phyloP scores from a whole-genome alignment of 2,329 filamentous ascomycete species.

The Metarhizium album region DNA sequence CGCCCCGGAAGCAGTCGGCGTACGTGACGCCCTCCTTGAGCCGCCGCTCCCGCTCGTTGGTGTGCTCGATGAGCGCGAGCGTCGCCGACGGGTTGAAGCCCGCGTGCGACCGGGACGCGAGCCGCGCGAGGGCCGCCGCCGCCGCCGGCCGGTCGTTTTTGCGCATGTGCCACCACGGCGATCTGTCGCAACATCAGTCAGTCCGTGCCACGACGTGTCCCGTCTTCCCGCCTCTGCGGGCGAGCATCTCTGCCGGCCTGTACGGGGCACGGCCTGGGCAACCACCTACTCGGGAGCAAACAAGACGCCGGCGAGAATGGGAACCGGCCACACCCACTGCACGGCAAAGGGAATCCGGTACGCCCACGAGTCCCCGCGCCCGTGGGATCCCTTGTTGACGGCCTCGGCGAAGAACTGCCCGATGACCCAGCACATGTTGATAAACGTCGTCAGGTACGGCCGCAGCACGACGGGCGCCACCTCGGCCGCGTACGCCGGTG shows the following conservation, averaged over 20 bases:
- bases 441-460: constrained; percentile 41
- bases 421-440: constrained; percentile 48
- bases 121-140: constrained; percentile 27
- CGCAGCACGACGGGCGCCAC: constrained; percentile 36
- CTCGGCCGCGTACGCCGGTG: constrained; percentile 43
- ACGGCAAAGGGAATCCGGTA: constrained; percentile 40
- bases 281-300: constrained; percentile 35
- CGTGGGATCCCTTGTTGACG: constrained; percentile 32
- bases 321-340: constrained; percentile 42
- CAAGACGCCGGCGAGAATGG: constrained; percentile 30
- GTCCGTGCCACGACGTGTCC: too few species aligned
- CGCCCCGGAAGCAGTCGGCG: constrained; percentile 39
- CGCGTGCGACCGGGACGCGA: constrained; percentile 27
- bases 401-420: constrained; percentile 41
- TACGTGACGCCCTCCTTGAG: constrained; percentile 33
- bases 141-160: constrained; percentile 31
- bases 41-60: constrained; percentile 37
- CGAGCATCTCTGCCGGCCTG: too few species aligned
- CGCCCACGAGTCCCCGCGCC: constrained; percentile 31
- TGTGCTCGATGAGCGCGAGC: constrained; percentile 43
- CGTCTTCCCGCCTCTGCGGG: too few species aligned
- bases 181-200: too few species aligned
- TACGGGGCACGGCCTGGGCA: too few species aligned
- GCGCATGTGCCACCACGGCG: constrained; percentile 41
- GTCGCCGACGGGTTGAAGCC: constrained; percentile 34